Percentiles rank a stretch among this genome's conserved stretches.
These are phyloP conservation scores for Ceratobasidium sp. DNA, from an alignment of 1,284 basidiomycete genomes.

Conservation along the genomic window DNA sequence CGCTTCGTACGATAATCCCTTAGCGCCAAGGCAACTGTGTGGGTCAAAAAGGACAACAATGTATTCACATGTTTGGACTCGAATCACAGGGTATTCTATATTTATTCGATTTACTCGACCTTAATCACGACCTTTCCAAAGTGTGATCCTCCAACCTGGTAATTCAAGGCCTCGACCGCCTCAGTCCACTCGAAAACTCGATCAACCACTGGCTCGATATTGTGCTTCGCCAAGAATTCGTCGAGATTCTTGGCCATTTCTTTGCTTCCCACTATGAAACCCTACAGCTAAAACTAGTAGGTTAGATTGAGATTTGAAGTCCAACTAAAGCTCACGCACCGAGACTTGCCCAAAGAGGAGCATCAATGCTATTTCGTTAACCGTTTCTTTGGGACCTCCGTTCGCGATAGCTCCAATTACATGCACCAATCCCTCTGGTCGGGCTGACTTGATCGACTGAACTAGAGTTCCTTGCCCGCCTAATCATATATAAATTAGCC, in stretches of 20 bases:
- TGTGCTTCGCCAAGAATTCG: constrained; percentile 8
- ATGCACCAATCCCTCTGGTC: constrained; percentile 4
- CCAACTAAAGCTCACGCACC: not conserved
- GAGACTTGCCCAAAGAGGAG: constrained; percentile 8
- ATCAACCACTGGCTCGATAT: constrained; percentile 21
- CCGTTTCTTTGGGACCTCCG: not conserved
- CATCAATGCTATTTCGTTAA: constrained; percentile 13
- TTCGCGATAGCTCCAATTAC: constrained; percentile 4
- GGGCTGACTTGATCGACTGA: constrained; percentile 16
- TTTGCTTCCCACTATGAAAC: constrained; percentile 4
- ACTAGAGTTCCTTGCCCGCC: constrained; percentile 31
- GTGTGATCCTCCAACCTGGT: constrained; percentile 11
- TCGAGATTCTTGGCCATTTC: constrained; percentile 11
- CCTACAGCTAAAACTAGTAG: not conserved
- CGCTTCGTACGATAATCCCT: not conserved
- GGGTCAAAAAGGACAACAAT: not conserved
- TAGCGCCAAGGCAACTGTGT: constrained; percentile 23
- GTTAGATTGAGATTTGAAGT: not conserved
- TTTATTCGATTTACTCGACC: constrained; percentile 1
- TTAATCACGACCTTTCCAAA: constrained; percentile 37
- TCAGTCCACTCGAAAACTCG: constrained; percentile 30
- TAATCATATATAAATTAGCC: not conserved
- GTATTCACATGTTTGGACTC: no score
- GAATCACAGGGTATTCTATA: no score
- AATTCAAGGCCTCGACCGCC: constrained; percentile 16